A percentile compares a stretch with the other conserved stretches of the same genome.
Evolutionary conservation across 164 flowering plant species (phyloP).

Genomic region (Akebia trifoliata): DNA sequence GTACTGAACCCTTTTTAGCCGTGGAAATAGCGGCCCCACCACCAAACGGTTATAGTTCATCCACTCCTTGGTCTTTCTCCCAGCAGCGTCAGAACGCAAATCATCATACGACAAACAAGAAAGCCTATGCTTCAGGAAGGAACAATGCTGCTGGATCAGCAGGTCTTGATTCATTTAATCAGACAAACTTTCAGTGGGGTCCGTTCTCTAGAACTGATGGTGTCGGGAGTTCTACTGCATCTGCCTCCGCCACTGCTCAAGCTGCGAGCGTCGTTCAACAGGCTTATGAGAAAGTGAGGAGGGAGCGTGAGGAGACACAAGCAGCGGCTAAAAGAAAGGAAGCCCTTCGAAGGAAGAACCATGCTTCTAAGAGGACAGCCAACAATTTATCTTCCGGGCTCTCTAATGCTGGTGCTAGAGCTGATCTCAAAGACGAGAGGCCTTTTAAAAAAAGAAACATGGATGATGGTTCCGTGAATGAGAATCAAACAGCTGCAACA

Average conservation of each 20-base stretch:
- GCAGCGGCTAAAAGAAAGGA: slow-evolving; percentile 65
- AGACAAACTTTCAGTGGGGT: slow-evolving; percentile 46
- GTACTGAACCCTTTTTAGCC: slow-evolving; percentile 69
- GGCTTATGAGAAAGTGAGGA: slow-evolving; percentile 65
- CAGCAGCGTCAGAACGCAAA: slow-evolving; percentile 30
- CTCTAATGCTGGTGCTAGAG: slow-evolving; percentile 15
- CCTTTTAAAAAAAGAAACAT: slow-evolving; percentile 35
- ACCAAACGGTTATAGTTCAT: slow-evolving; percentile 24
- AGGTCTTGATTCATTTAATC: slow-evolving; percentile 30
- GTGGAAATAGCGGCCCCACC: slow-evolving; percentile 45
- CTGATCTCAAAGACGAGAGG: slow-evolving; percentile 20
- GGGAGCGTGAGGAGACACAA: slow-evolving; percentile 64
- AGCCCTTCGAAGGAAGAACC: slow-evolving; percentile 39
- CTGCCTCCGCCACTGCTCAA: slow-evolving; percentile 50
- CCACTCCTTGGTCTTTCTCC: slow-evolving; percentile 37
- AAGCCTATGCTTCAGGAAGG: slow-evolving; percentile 23
- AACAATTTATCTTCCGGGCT: slow-evolving; percentile 18
- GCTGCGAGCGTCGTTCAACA: slow-evolving; percentile 60
- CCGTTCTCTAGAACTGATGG: slow-evolving; percentile 46
- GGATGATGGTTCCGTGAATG: too few species aligned
- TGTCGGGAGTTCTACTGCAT: slow-evolving; percentile 24
- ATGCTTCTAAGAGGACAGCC: slow-evolving; percentile 31
- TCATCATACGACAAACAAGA: slow-evolving; percentile 29
- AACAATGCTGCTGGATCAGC: slow-evolving; percentile 15
- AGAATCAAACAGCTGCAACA: too few species aligned